Evolutionary conservation across 345 rosid genomes (phyloP).

Genomic region (Syzygium jambos): DNA sequence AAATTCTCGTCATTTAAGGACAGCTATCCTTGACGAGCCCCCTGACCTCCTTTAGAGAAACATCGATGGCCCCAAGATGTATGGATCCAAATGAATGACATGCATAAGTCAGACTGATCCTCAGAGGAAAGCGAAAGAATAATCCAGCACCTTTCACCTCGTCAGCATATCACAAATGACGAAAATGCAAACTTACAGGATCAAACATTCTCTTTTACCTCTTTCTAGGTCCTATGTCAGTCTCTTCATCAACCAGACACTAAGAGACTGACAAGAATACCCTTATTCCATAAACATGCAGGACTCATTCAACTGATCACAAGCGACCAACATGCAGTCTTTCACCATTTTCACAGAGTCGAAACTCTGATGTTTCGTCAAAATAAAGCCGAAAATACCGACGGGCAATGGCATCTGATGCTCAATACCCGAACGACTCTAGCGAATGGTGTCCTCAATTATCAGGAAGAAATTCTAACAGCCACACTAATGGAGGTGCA

Average conservation of each 20-base stretch:
- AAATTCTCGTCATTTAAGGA: too few relatives aligned
- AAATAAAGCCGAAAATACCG: background rate
- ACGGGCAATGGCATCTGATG: background rate
- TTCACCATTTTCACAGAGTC: background rate
- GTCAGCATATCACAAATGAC: background rate
- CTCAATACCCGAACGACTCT: accelerated
- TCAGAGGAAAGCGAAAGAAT: background rate
- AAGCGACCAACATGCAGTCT: background rate
- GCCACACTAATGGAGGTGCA: background rate
- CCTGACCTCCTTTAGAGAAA: background rate
- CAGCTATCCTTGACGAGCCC: background rate
- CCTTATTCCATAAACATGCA: background rate
- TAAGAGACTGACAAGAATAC: background rate
- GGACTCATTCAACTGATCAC: background rate
- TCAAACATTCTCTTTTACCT: background rate
- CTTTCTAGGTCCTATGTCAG: background rate
- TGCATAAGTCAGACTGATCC: background rate
- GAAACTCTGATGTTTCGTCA: background rate
- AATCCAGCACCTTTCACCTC: background rate
- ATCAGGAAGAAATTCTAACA: background rate
- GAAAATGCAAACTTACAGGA: background rate
- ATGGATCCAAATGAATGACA: background rate
- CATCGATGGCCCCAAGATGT: background rate
- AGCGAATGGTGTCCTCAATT: accelerated
- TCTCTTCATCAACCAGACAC: background rate